A percentile compares a stretch with the other conserved stretches of the same genome.
These are phyloP conservation scores for Rhynchosporium graminicola DNA, from an alignment of 2,329 filamentous ascomycete genomes.

Conservation along the genomic window DNA sequence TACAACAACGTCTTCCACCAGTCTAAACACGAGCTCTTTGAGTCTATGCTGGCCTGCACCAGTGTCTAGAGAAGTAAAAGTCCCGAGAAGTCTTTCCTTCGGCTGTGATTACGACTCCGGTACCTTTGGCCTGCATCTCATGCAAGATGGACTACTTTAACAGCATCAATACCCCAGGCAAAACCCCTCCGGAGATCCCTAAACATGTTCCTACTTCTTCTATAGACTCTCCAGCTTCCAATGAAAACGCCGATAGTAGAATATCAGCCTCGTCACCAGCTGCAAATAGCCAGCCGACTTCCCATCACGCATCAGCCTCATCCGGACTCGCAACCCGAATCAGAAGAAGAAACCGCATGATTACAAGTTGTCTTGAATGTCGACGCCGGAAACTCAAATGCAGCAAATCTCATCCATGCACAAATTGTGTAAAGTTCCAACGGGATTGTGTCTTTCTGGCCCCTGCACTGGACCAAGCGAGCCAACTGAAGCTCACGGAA, in stretches of 20 bases:
- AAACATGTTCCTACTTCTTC: neutral
- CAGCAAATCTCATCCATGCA: constrained; percentile 71
- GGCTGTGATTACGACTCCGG: neutral
- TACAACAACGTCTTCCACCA: neutral
- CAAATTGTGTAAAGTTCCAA: constrained; percentile 44
- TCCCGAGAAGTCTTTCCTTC: neutral
- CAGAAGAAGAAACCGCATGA: constrained; percentile 60
- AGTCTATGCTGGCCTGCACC: neutral
- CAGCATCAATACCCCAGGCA: constrained; percentile 13
- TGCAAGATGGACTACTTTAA: constrained; percentile 31
- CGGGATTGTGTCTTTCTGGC: constrained; percentile 48
- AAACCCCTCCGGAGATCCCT: constrained; percentile 12
- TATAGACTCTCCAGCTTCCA: constrained; percentile 10
- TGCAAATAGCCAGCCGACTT: neutral
- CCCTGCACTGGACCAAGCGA: constrained; percentile 61
- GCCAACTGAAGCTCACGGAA: constrained; percentile 69
- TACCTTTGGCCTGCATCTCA: constrained; percentile 1
- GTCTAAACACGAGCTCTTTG: neutral
- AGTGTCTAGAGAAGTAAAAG: neutral
- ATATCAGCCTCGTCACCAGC: constrained; percentile 1
- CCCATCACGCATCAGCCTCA: constrained; percentile 17
- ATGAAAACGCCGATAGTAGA: neutral
- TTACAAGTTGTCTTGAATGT: constrained; percentile 70
- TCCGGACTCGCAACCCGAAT: constrained; percentile 31
- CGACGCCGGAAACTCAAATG: constrained; percentile 77